Evolutionary conservation across 331 rosid species (phyloP).

Genomic region (Pyracantha coccinea): DNA sequence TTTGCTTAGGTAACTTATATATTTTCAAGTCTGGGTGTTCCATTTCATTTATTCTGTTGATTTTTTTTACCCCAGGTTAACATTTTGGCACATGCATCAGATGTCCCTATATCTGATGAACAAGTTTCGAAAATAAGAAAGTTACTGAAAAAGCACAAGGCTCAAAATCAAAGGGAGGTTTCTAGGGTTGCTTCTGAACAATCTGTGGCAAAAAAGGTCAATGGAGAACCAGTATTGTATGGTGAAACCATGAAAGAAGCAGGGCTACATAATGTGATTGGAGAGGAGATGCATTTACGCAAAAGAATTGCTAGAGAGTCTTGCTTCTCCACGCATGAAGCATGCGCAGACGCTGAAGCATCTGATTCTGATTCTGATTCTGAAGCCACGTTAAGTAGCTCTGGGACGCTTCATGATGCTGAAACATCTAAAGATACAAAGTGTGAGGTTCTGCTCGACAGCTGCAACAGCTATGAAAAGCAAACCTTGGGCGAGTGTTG

Average conservation of each 20-base stretch:
- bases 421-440: slow-evolving; percentile 22
- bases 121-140: slow-evolving; percentile 61
- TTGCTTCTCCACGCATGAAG: slow-evolving; percentile 30
- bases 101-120: slow-evolving; percentile 63
- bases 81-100: slow-evolving; percentile 74
- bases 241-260: slow-evolving; percentile 31
- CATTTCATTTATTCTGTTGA: neutral
- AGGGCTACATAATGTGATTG: slow-evolving; percentile 19
- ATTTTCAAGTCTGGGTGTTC: too few species aligned
- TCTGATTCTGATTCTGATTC: slow-evolving; percentile 34
- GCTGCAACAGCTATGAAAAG: slow-evolving; percentile 18
- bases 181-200: slow-evolving; percentile 34
- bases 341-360: slow-evolving; percentile 22
- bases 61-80: slow-evolving; percentile 57
- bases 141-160: slow-evolving; percentile 64
- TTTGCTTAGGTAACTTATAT: neutral
- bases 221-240: slow-evolving; percentile 28
- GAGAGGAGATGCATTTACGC: slow-evolving; percentile 47
- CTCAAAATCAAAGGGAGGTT: slow-evolving; percentile 37
- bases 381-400: slow-evolving; percentile 29
- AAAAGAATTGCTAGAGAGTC: slow-evolving; percentile 56
- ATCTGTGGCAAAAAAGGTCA: slow-evolving; percentile 20
- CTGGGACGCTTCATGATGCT: slow-evolving; percentile 16
- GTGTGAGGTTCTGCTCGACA: slow-evolving; percentile 15
- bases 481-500: slow-evolving; percentile 18